Base-by-base conservation (phyloP, 2,329 filamentous ascomycete species). In the Colletotrichum chlorophyti region DNA sequence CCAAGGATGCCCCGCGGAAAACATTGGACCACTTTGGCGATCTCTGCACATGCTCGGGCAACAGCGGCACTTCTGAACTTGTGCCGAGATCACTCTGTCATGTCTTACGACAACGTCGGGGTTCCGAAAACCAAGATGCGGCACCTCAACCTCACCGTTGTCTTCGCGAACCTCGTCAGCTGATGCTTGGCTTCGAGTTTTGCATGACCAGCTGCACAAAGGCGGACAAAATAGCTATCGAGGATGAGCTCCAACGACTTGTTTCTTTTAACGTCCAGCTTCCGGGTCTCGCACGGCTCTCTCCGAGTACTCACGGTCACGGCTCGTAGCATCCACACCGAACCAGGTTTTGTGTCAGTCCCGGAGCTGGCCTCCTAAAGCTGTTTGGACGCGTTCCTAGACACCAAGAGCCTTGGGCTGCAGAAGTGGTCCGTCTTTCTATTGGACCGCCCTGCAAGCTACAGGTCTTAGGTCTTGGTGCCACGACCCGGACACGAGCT, bases 311-410 rank as follows among this genome's bases (percentile, higher is more conserved):
- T 38, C 14, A n/a, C n/a, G 40, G 29, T 14, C 40, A 31, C 40
- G 38, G 38, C 38, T 51, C 35, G 29, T 29, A 32, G 24, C 41
- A n/a, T 21, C 32, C 45, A 41, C 26, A 48, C 37, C 38, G 41
- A 52, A 63, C 38, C 58, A 59, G 43, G 61, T 59, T 62, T 61
- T 51, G 27, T 58, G 50, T 43, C 29, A 40, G 47, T 4, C 34
- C 26, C 45, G 26, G 29, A 15, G 24, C 19, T 43, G 24, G 9
- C 15, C 19, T 29, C n/a, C 23, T 24, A 19, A 8, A 11, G 15
- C 14, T 58, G 58, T 51, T 53, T 63, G 60, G 52, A 53, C 53
- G 52, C 52, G 47, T 62, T 53, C 48, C 60, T 58, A 50, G 60
- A 35, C 45, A 57, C 46, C 35, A 60, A 50, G 46, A 14, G 26